Conservation (phyloP, 1,139 yeast genomes). For the Eremothecium sinecaudum region DNA sequence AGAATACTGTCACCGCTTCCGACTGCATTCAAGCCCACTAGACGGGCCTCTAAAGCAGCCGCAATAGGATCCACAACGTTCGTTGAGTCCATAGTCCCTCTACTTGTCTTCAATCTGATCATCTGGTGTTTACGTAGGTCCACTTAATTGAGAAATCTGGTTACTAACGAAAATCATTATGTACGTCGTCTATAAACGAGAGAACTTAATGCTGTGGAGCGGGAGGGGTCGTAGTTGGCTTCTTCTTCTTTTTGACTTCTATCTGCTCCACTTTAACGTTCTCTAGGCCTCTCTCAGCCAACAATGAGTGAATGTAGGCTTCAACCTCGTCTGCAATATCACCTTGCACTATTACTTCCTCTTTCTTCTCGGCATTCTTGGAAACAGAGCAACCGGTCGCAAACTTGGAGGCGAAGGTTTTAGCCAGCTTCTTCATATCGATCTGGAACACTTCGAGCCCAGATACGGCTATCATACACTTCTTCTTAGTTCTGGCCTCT, state of each 20-base stretch:
- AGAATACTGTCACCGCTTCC: conserved; percentile 16
- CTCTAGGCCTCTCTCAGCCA: conserved; percentile 72
- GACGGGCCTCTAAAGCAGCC: conserved; percentile 19
- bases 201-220: not conserved
- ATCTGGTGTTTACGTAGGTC: too few relatives aligned
- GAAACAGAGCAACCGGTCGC: conserved; percentile 97
- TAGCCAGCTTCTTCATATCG: conserved; percentile 84
- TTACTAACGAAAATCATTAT: not conserved
- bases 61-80: conserved; percentile 12
- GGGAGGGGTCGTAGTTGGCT: conserved; percentile 28
- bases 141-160: not conserved
- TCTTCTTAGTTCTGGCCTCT: conserved; percentile 83
- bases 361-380: conserved; percentile 84
- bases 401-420: conserved; percentile 85
- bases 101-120: too few relatives aligned
- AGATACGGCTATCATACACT: conserved; percentile 75
- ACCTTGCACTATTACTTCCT: conserved; percentile 88
- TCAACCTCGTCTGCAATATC: conserved; percentile 92
- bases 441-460: conserved; percentile 85
- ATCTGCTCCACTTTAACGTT: conserved; percentile 82
- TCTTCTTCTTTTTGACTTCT: conserved; percentile 74
- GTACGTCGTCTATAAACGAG: not conserved
- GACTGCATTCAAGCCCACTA: conserved; percentile 22
- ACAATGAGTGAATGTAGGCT: conserved; percentile 56
- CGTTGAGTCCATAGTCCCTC: too few relatives aligned